Evolutionary conservation across 1,284 basidiomycete genomes (phyloP).

Genomic region (Papiliotrema terrestris): DNA sequence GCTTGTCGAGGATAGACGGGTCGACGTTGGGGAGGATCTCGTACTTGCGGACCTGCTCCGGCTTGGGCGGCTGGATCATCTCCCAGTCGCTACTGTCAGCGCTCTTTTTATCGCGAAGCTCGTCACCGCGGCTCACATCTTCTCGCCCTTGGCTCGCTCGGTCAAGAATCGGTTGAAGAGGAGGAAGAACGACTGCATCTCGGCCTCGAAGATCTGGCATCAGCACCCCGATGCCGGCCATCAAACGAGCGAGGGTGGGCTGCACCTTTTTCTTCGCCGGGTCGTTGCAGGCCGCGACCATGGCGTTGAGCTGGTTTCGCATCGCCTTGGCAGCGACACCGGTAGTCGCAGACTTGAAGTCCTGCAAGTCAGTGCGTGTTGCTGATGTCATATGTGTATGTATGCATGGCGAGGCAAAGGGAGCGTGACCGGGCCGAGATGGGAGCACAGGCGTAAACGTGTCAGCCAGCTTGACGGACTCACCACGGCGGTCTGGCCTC

Average conservation of each 20-base stretch:
- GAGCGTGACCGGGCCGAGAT: background rate
- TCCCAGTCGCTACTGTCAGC: conserved; percentile 81
- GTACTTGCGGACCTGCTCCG: conserved; percentile 90
- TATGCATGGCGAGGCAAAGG: background rate
- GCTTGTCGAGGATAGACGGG: conserved; percentile 76
- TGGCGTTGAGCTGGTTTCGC: conserved; percentile 95
- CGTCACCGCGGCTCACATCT: conserved; percentile 68
- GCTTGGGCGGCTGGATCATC: conserved; percentile 89
- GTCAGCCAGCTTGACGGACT: conserved; percentile 13
- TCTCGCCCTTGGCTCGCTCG: conserved; percentile 89
- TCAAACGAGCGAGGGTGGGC: conserved; percentile 2
- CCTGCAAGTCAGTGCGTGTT: conserved; percentile 20
- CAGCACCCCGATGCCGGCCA: background rate
- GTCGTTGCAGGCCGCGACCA: conserved; percentile 81
- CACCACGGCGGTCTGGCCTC: conserved; percentile 51
- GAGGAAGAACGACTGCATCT: conserved; percentile 99
- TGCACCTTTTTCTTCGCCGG: conserved; percentile 75
- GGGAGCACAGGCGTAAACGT: conserved; percentile 4
- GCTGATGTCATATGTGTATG: too few relatives aligned
- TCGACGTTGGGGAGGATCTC: conserved; percentile 64
- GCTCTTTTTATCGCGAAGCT: too few relatives aligned
- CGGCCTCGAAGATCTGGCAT: conserved; percentile 83
- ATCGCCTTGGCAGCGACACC: conserved; percentile 96
- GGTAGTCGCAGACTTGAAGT: conserved; percentile 98
- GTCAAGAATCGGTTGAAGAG: conserved; percentile 97